Base-by-base conservation (phyloP, 2,329 filamentous ascomycete genomes). In the Pleoardoris graminearum region DNA sequence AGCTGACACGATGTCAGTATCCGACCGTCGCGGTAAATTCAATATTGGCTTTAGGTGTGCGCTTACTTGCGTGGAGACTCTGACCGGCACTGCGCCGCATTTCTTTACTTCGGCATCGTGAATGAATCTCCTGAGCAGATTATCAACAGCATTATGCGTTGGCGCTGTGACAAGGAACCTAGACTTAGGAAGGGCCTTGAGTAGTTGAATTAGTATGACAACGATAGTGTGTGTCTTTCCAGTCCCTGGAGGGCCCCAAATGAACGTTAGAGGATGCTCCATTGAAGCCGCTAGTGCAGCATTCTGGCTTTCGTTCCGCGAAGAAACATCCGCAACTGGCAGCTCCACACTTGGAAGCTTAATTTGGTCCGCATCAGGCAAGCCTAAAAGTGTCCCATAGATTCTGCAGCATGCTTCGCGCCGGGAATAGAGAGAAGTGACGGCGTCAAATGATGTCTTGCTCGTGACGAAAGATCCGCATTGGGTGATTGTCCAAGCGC, bases 161-260 rank as follows among this genome's bases (percentile, higher is more conserved):
- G 76, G 76, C 0, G 76, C 76, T 6, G 74, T 72, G 5, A 79
- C 68, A 0, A 37, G 17, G 17, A 37, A 63, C 1, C 55, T 59
- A 5, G 55, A 55, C n/a, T 55, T 41, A 0, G 57, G 51, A 6
- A 70, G 50, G 16, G 51, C 47, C 6, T 48, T 48, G 19, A 73
- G 63, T n/a, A 78, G 45, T 3, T 66, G 63, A 3, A 59, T 54
- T 14, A 79, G 60, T 22, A 78, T 75, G 19, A 68, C 64, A 1
- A 76, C 72, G 6, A 77, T 71, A 0, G 75, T 78, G 30, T 75
- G 69, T 0, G 76, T 78, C 53, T 79, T 79, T 3, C 76, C 76
- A 0, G 77, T 78, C 3, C 77, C 77, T 1, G 76, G 76, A 11
- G 77, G 75, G 0, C 76, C 76, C 76, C 77, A 78, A 3, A 79